Percentiles rank a stretch among this genome's conserved stretches.
phyloP scores from a whole-genome alignment of 2,329 filamentous ascomycete species.

The Thelonectria rubi region DNA sequence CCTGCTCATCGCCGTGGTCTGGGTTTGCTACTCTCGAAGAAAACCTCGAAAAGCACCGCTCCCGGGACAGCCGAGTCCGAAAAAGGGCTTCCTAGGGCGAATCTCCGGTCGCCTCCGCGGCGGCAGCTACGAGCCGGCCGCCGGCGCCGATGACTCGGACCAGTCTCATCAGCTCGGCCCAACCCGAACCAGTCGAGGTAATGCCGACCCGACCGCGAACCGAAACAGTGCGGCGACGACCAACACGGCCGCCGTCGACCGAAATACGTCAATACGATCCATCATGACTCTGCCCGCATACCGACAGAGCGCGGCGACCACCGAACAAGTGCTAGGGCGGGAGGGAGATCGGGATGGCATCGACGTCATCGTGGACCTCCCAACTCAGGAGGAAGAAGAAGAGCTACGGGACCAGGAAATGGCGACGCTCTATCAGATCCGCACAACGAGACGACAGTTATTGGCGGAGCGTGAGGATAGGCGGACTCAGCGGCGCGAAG shows the following conservation, averaged over 20 bases:
- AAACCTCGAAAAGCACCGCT: constrained; percentile 28
- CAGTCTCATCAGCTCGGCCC: constrained; percentile 42
- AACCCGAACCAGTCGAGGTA: constrained; percentile 24
- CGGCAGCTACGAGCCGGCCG: constrained; percentile 45
- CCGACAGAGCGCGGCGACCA: constrained; percentile 73
- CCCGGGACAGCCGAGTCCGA: constrained; percentile 9
- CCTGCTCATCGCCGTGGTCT: constrained; percentile 24
- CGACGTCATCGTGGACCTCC: constrained; percentile 87
- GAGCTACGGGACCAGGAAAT: constrained; percentile 85
- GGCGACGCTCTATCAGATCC: constrained; percentile 91
- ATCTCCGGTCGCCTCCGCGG: constrained; percentile 28
- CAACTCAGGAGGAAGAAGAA: constrained; percentile 82
- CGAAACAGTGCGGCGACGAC: constrained; percentile 36
- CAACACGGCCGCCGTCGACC: constrained; percentile 66
- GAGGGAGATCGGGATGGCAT: constrained; percentile 94
- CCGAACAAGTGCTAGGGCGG: constrained; percentile 83
- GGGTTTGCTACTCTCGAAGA: constrained; percentile 34
- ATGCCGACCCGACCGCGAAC: constrained; percentile 24
- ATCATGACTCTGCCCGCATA: constrained; percentile 94
- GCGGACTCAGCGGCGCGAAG: constrained; percentile 74
- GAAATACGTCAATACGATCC: constrained; percentile 88
- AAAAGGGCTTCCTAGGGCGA: constrained; percentile 37
- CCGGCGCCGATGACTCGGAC: constrained; percentile 42
- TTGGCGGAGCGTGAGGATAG: constrained; percentile 80
- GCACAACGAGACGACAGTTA: constrained; percentile 78